These are phyloP conservation scores for Gliomastix tumulicola DNA, from an alignment of 2,329 filamentous ascomycete species.

Conservation along the genomic window DNA sequence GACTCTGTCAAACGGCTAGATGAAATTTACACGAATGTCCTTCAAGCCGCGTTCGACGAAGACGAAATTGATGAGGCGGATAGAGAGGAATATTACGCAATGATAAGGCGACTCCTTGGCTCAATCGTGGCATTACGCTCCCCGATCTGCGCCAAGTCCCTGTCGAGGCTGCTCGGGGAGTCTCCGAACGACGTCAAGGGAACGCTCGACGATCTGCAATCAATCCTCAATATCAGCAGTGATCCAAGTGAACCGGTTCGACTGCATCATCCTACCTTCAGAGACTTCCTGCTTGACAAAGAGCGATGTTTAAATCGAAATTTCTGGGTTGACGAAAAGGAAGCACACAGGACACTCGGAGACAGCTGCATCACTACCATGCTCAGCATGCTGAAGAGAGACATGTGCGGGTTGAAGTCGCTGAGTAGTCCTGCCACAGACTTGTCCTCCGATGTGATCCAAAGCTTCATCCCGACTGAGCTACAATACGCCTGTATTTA, in stretches of 20 bases:
- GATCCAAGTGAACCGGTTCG: background rate
- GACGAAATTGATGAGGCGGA: background rate
- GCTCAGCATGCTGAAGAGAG: background rate
- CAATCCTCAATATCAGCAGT: slow-evolving; percentile 2
- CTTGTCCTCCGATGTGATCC: background rate
- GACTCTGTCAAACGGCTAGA: slow-evolving; percentile 3
- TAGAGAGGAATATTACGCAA: background rate
- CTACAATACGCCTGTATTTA: background rate
- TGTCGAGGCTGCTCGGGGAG: background rate
- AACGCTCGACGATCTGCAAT: slow-evolving; percentile 6
- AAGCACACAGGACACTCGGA: slow-evolving; percentile 21
- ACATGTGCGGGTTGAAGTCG: background rate
- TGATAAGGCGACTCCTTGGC: background rate
- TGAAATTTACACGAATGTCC: slow-evolving; percentile 9
- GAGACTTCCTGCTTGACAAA: slow-evolving; percentile 27
- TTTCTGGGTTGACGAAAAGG: slow-evolving; percentile 28
- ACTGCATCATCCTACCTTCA: slow-evolving; percentile 19
- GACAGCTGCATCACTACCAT: background rate
- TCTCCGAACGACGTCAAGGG: background rate
- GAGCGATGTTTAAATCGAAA: slow-evolving; percentile 6
- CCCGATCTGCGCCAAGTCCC: background rate
- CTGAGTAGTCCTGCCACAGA: background rate
- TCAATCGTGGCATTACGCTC: background rate
- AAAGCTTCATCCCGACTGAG: background rate
- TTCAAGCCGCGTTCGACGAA: slow-evolving; percentile 4